Evolutionary conservation across 2,329 filamentous ascomycete species (phyloP).

Genomic region (Rugonectria rugulosa): DNA sequence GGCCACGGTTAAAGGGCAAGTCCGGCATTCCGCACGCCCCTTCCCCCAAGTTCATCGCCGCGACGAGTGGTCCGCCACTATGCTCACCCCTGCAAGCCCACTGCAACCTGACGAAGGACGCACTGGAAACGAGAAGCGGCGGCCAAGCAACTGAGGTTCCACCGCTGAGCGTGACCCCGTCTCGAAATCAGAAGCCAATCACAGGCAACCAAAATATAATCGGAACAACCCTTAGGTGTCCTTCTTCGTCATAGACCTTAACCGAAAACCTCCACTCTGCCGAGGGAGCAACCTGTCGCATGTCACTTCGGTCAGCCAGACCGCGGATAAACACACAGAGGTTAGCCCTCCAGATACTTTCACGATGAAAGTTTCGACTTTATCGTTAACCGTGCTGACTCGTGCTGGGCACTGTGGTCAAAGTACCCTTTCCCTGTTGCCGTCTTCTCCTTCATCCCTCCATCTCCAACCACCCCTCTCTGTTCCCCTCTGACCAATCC

Average conservation of each 20-base stretch:
- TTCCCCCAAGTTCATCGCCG: neutral
- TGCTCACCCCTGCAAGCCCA: conserved; percentile 19
- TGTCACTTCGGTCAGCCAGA: conserved; percentile 19
- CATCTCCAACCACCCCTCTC: conserved; percentile 22
- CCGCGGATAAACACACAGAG: conserved; percentile 16
- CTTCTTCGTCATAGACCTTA: conserved; percentile 41
- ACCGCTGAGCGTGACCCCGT: conserved; percentile 17
- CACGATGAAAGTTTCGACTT: conserved; percentile 6
- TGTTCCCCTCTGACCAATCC: conserved; percentile 5
- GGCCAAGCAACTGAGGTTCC: conserved; percentile 16
- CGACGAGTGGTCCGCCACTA: too few relatives aligned
- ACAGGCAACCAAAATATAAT: conserved; percentile 37
- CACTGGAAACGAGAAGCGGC: conserved; percentile 11
- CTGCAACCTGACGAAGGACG: conserved; percentile 13
- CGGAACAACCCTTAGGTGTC: conserved; percentile 38
- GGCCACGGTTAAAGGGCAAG: conserved; percentile 12
- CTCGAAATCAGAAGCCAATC: conserved; percentile 22
- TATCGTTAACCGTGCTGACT: conserved; percentile 24
- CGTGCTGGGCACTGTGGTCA: conserved; percentile 32
- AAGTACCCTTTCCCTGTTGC: conserved; percentile 21
- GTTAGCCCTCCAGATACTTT: conserved; percentile 6
- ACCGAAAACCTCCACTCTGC: conserved; percentile 42
- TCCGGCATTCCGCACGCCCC: conserved; percentile 1
- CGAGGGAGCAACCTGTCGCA: conserved; percentile 32
- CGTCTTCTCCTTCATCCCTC: conserved; percentile 12